phyloP scores from a whole-genome alignment of 257 asterid genomes.

The Schizonepeta tenuifolia region DNA sequence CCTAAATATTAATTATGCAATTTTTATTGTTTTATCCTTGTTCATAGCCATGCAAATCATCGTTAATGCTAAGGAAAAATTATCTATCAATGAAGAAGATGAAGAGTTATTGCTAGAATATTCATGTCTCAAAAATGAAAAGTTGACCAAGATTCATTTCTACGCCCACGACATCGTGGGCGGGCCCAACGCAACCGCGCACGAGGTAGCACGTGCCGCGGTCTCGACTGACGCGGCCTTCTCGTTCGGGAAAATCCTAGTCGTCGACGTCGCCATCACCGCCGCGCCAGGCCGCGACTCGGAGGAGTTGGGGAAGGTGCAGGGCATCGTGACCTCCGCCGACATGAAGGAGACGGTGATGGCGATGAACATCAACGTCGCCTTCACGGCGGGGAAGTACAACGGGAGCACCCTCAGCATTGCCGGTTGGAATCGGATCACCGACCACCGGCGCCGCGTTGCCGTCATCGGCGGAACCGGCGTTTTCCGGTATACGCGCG shows the following conservation, averaged over 20 bases:
- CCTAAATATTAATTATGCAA: neutral
- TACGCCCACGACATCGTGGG: neutral
- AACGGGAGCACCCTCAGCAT: neutral
- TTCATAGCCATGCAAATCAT: neutral
- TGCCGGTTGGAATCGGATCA: neutral
- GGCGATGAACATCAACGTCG: no score
- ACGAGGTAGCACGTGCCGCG: neutral
- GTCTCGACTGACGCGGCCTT: neutral
- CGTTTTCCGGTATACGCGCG: neutral
- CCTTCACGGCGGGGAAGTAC: neutral
- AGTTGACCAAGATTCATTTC: neutral
- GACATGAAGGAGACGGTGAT: no score
- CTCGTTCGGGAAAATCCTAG: neutral
- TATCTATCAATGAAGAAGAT: neutral
- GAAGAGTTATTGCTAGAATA: neutral
- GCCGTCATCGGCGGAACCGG: neutral
- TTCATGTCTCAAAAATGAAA: neutral
- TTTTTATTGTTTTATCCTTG: neutral
- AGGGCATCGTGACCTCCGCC: no score
- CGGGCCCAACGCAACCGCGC: neutral
- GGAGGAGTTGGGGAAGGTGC: neutral
- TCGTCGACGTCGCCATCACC: neutral
- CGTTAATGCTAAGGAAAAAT: neutral
- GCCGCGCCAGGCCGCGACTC: neutral
- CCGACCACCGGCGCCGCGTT: neutral